Percentiles rank a stretch among this genome's conserved stretches.
phyloP scores from a whole-genome alignment of 805 yeast species.

The Cyberlindnera japonica region DNA sequence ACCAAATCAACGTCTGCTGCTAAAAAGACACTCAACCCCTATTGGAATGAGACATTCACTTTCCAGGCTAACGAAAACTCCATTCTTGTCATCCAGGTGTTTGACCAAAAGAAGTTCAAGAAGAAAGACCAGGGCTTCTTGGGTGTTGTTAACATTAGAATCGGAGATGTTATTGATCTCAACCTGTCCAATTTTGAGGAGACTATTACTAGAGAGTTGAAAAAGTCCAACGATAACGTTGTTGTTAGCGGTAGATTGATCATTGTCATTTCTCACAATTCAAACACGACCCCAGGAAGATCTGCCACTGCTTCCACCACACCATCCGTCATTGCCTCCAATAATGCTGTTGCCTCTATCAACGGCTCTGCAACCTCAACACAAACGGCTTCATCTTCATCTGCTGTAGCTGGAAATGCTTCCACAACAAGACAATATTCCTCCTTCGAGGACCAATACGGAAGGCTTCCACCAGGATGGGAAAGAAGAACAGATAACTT shows the following conservation, averaged over 20 bases:
- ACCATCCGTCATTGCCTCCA: slow-evolving; percentile 19
- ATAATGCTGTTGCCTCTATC: slow-evolving; percentile 18
- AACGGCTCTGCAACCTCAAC: slow-evolving; percentile 26
- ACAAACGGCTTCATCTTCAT: slow-evolving; percentile 9
- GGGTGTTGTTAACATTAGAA: slow-evolving; percentile 89
- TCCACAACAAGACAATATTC: slow-evolving; percentile 60
- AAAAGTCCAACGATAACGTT: slow-evolving; percentile 85
- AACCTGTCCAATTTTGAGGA: slow-evolving; percentile 52
- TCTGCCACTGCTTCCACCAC: slow-evolving; percentile 24
- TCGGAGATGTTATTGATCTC: slow-evolving; percentile 83
- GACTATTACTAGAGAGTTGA: slow-evolving; percentile 88
- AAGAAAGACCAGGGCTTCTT: slow-evolving; percentile 98
- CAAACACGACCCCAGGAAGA: slow-evolving; percentile 10
- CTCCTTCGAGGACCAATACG: slow-evolving; percentile 95
- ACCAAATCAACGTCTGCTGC: slow-evolving; percentile 94
- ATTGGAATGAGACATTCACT: slow-evolving; percentile 92
- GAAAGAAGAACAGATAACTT: slow-evolving; percentile 96
- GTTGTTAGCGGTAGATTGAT: slow-evolving; percentile 93
- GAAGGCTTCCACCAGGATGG: slow-evolving; percentile 98
- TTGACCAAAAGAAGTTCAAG: slow-evolving; percentile 95
- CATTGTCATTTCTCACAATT: slow-evolving; percentile 58
- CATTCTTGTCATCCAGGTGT: slow-evolving; percentile 86
- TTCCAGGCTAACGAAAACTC: slow-evolving; percentile 77
- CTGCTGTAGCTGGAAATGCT: neutral
- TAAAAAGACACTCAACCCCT: slow-evolving; percentile 90